Conservation (phyloP, 2,329 filamentous ascomycete genomes). For the Grosmannia penicillata region DNA sequence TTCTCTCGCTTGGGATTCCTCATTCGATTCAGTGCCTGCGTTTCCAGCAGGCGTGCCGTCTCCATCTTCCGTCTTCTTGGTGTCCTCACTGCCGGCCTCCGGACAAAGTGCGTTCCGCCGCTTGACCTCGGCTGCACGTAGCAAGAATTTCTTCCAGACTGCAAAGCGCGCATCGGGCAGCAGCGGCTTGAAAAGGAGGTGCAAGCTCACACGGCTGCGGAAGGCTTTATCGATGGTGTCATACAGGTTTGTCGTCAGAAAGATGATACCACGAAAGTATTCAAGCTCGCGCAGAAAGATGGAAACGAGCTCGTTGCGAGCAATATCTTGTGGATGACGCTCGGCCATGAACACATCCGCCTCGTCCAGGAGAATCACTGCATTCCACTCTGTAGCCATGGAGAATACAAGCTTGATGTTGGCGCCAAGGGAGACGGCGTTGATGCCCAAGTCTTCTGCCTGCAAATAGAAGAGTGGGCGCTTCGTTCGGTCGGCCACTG, state of each 20-base stretch:
- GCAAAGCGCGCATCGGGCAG: conserved; percentile 20
- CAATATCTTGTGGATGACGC: conserved; percentile 27
- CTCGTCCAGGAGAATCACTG: conserved; percentile 35
- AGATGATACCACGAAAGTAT: conserved; percentile 29
- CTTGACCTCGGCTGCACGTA: conserved; percentile 15
- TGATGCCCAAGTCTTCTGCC: conserved; percentile 31
- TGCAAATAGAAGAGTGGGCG: conserved; percentile 28
- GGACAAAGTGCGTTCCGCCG: too few relatives aligned
- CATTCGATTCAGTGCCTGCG: too few relatives aligned
- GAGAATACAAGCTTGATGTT: conserved; percentile 30
- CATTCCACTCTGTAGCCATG: conserved; percentile 33
- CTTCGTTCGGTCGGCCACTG: conserved; percentile 23
- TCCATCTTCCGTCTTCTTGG: not conserved
- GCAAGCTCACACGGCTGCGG: conserved; percentile 29
- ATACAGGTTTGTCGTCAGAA: conserved; percentile 28
- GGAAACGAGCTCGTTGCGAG: conserved; percentile 31
- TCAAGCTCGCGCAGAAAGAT: conserved; percentile 31
- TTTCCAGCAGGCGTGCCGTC: too few relatives aligned
- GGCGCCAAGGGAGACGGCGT: conserved; percentile 24
- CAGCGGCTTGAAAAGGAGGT: conserved; percentile 28
- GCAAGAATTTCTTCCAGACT: conserved; percentile 32
- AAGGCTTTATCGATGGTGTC: conserved; percentile 28
- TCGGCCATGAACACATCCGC: conserved; percentile 37
- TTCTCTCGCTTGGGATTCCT: too few relatives aligned
- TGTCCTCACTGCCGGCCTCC: not conserved